A percentile compares a stretch with the other conserved stretches of the same genome.
Conservation (phyloP, 2,329 filamentous ascomycete species). For the Paecilomyces fulvus region DNA sequence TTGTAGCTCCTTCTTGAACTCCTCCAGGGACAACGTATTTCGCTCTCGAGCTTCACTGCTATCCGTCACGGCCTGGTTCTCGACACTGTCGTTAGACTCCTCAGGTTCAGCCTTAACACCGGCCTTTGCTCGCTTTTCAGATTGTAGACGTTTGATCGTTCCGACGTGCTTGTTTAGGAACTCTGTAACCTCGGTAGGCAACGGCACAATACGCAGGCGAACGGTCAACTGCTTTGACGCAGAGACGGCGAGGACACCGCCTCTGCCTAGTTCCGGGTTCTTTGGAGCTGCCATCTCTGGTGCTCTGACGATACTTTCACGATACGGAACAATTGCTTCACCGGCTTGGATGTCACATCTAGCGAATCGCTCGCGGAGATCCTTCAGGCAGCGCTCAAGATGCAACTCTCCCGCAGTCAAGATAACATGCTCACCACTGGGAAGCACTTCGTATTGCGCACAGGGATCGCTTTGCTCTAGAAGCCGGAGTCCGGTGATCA, state of each 20-base stretch:
- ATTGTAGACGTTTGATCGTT: slow-evolving; percentile 71
- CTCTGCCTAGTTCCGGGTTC: slow-evolving; percentile 78
- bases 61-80: slow-evolving; percentile 33
- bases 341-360: slow-evolving; percentile 91
- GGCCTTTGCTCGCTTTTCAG: slow-evolving; percentile 53
- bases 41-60: slow-evolving; percentile 53
- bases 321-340: slow-evolving; percentile 88
- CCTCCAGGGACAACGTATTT: slow-evolving; percentile 58
- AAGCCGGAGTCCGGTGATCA: slow-evolving; percentile 79
- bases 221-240: slow-evolving; percentile 80
- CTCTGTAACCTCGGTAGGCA: slow-evolving; percentile 70
- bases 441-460: slow-evolving; percentile 87
- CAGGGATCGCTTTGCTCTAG: slow-evolving; percentile 94
- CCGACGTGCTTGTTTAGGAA: slow-evolving; percentile 74
- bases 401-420: slow-evolving; percentile 91
- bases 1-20: slow-evolving; percentile 68
- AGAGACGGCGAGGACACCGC: slow-evolving; percentile 65
- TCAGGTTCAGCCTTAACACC: slow-evolving; percentile 31
- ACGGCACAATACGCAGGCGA: slow-evolving; percentile 65
- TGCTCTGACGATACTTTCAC: slow-evolving; percentile 79
- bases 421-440: slow-evolving; percentile 90
- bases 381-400: slow-evolving; percentile 85
- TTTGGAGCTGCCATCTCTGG: slow-evolving; percentile 87
- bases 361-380: slow-evolving; percentile 85
- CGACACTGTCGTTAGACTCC: slow-evolving; percentile 29